These are phyloP conservation scores for Benincasa hispida DNA, from an alignment of 306 rosid species.

Conservation along the genomic window DNA sequence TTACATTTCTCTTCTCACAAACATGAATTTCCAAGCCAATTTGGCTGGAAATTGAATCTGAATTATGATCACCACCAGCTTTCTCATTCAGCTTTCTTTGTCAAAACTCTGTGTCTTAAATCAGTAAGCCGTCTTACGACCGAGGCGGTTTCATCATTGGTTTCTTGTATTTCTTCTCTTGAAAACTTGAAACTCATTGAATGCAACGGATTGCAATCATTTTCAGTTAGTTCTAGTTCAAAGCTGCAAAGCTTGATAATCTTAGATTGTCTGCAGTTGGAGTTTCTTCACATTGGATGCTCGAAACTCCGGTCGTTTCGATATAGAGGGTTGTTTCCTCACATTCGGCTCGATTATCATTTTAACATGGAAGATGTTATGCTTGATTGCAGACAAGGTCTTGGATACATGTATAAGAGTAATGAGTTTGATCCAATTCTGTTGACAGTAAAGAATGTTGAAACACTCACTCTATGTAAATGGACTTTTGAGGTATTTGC, in stretches of 20 bases:
- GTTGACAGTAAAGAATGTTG: constrained; percentile 55
- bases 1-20: constrained; percentile 36
- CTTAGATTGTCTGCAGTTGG: constrained; percentile 42
- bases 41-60: constrained; percentile 26
- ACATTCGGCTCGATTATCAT: constrained; percentile 37
- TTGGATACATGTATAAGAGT: constrained; percentile 10
- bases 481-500: constrained; percentile 67
- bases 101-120: constrained; percentile 52
- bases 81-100: constrained; percentile 24
- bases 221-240: constrained; percentile 32
- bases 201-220: constrained; percentile 41
- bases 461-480: constrained; percentile 43
- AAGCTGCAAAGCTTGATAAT: constrained; percentile 40
- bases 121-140: constrained; percentile 33
- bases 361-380: constrained; percentile 56
- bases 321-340: constrained; percentile 46
- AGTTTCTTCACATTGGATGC: constrained; percentile 30
- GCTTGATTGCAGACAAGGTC: constrained; percentile 66
- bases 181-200: constrained; percentile 45
- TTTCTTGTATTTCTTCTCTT: constrained; percentile 36
- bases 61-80: constrained; percentile 13
- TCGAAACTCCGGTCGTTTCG: constrained; percentile 40
- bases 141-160: constrained; percentile 34
- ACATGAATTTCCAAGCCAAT: constrained; percentile 18
- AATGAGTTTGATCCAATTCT: constrained; percentile 54